Evolutionary conservation across 2,329 filamentous ascomycete species (phyloP), one percentile per base, ranked within the genome.

Genomic region (Fusarium proliferatum): DNA sequence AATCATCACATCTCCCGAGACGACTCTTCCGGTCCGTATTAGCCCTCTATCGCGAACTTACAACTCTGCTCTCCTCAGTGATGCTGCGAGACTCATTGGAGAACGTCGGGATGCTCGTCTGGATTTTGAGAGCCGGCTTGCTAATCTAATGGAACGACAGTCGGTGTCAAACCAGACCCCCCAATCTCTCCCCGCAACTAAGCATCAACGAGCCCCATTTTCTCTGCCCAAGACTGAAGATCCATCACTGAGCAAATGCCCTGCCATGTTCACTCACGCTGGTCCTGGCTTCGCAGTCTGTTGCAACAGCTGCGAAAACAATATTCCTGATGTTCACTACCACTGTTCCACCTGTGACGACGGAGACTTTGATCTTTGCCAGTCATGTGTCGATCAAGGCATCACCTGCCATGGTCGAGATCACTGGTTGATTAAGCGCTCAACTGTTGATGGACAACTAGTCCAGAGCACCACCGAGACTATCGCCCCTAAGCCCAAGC

Each of bases 401-500:
- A 87, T 93, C 65, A 89, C 93, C 45, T 99, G 97, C 85, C 89
- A 91, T 71, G 91, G 91, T 64, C 88, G 92, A 36, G 89, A 90
- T 72, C 96, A 99, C 84, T 98, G 95, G 95, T 87, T 99, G 83
- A 96, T 98, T 82, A 98, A 97, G 89, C 92, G 96, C 66, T 91
- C 90, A 72, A 90, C 97, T 71, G 88, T 92, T 78, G 88, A 95
- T 67, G 96, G 95, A 57, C 87, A 90, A 72, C 91, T 98, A 64
- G 89, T 94, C 74, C 94, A 91, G 83, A 98, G 95, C 86, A 94
- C 90, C 28, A 98, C 95, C 2, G 94, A 97, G 84, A 93, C 88
- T 30, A 87, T 97, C 66, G 86, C 89, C 42, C 91, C 93, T 62
- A 94, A 92, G 84, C 78, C 68, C 19, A 74, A 78, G 60, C 78